Evolutionary conservation across 768 basidiomycete species (phyloP).

Genomic region (Lentinus tigrinus): DNA sequence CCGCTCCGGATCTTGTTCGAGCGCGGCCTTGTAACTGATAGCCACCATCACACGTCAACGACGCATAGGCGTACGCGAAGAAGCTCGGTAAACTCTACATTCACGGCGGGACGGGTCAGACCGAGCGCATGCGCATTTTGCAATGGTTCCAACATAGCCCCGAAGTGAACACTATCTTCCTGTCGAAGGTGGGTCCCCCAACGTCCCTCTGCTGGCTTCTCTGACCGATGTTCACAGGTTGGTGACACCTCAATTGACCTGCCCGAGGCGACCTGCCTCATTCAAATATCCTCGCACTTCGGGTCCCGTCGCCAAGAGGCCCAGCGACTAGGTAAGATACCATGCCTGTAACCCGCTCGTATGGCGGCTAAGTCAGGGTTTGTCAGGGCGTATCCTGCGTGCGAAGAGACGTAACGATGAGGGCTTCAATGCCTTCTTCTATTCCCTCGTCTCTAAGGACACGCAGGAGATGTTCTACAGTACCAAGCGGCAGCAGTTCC

Average conservation of each 20-base stretch:
- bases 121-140: conserved; percentile 92
- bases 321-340: conserved; percentile 77
- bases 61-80: conserved; percentile 80
- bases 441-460: conserved; percentile 97
- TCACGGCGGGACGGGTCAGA: conserved; percentile 92
- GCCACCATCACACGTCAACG: background rate
- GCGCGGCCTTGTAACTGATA: background rate
- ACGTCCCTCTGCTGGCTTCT: conserved; percentile 1
- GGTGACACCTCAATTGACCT: conserved; percentile 99
- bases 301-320: conserved; percentile 98
- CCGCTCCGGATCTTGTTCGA: background rate
- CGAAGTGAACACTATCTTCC: conserved; percentile 94
- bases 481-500: conserved; percentile 96
- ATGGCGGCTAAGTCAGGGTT: background rate
- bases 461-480: conserved; percentile 99
- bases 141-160: conserved; percentile 96
- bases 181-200: conserved; percentile 64
- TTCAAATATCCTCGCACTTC: conserved; percentile 99
- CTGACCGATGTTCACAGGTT: conserved; percentile 48
- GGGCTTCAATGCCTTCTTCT: conserved; percentile 99
- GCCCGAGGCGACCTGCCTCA: conserved; percentile 98
- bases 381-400: conserved; percentile 85
- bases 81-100: conserved; percentile 93
- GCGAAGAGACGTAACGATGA: conserved; percentile 98
- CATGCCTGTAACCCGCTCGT: background rate